Conservation (phyloP, 495 filamentous ascomycete genomes). For the Aeminium ludgeri region DNA sequence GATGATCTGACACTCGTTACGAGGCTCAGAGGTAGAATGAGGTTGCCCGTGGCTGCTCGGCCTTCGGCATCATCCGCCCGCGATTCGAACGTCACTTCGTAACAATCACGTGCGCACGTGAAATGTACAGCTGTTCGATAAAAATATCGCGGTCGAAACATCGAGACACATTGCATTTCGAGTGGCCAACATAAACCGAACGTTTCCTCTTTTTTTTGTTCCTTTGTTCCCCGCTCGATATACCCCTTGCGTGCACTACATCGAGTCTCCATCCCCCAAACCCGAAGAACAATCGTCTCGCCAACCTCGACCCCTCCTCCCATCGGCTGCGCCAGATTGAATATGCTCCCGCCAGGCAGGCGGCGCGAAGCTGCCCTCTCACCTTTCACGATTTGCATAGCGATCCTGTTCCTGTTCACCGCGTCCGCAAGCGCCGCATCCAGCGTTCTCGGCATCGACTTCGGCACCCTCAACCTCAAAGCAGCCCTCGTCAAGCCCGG, state of each 20-base stretch:
- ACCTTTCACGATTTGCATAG: constrained; percentile 7
- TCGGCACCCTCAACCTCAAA: constrained; percentile 96
- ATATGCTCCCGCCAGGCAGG: constrained; percentile 16
- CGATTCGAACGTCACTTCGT: too few species aligned
- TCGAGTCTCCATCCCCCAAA: too few species aligned
- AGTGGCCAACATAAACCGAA: not conserved
- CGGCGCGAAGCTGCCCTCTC: constrained; percentile 7
- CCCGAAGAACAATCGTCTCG: too few species aligned
- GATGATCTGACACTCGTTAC: too few species aligned
- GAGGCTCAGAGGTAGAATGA: too few species aligned
- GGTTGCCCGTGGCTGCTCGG: too few species aligned
- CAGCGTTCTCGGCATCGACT: constrained; percentile 75
- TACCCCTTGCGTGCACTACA: too few species aligned
- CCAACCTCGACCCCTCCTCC: too few species aligned
- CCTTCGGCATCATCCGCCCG: too few species aligned
- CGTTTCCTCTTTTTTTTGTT: not conserved
- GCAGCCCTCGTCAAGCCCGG: constrained; percentile 92
- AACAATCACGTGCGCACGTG: not conserved
- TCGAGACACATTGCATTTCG: not conserved
- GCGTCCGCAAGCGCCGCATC: constrained; percentile 37
- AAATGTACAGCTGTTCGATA: not conserved
- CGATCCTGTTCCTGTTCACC: constrained; percentile 39
- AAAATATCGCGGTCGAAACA: not conserved
- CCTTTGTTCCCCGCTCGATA: not conserved
- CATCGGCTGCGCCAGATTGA: not conserved